phyloP scores from a whole-genome alignment of 1,284 basidiomycete genomes.

The Apiotrichum sp. region DNA sequence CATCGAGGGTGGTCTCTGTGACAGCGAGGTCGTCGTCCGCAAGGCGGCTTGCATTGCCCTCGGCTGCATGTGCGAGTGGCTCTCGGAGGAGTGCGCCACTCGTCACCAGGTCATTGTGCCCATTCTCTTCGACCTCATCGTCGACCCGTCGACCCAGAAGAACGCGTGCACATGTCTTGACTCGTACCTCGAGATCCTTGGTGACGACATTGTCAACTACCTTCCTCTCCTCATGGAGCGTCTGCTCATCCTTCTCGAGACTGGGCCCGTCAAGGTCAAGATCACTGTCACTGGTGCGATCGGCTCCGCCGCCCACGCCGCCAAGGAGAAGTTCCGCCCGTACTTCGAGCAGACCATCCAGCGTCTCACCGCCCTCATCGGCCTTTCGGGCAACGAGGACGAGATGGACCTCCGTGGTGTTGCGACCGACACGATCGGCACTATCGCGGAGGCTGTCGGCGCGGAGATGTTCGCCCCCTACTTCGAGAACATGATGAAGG shows the following conservation, averaged over 20 bases:
- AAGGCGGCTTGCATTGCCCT: constrained; percentile 94
- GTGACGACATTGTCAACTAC: constrained; percentile 80
- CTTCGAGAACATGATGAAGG: constrained; percentile 92
- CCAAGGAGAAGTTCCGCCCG: constrained; percentile 82
- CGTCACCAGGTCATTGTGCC: constrained; percentile 84
- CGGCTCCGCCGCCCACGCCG: constrained; percentile 96
- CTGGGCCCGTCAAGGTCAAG: constrained; percentile 79
- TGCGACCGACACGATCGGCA: constrained; percentile 96
- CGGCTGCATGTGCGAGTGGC: constrained; percentile 95
- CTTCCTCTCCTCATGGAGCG: constrained; percentile 93
- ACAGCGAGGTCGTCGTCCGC: constrained; percentile 76
- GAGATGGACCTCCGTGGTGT: constrained; percentile 88
- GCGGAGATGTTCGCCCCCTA: constrained; percentile 90
- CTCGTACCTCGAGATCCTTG: constrained; percentile 90
- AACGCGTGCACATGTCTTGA: constrained; percentile 94
- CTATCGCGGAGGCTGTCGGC: constrained; percentile 95
- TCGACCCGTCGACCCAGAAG: constrained; percentile 80
- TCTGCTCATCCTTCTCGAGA: constrained; percentile 79
- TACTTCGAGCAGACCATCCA: constrained; percentile 94
- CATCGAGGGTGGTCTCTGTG: constrained; percentile 81
- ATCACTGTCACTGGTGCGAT: constrained; percentile 96
- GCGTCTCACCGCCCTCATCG: constrained; percentile 76
- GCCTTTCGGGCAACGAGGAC: constrained; percentile 67
- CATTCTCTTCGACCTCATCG: constrained; percentile 82
- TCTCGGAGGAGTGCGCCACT: constrained; percentile 85